A percentile compares a stretch with the other conserved stretches of the same genome.
Conservation (phyloP, 371 early-diverging fungal genomes). For the Lichtheimia hyalospora region DNA sequence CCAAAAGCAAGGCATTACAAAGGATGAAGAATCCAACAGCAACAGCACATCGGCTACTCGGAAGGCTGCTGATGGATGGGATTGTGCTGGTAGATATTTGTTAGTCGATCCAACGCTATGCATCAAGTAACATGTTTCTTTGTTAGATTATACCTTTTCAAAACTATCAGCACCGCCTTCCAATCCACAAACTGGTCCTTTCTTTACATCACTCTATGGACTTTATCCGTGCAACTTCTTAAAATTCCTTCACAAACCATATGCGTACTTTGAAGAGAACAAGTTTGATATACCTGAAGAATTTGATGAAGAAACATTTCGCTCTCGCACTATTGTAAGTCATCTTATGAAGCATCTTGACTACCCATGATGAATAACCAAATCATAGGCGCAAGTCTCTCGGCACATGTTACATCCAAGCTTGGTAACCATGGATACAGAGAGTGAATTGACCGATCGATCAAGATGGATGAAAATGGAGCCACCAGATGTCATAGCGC, state of each 20-base stretch:
- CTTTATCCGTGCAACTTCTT: conserved; percentile 67
- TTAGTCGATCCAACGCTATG: background rate
- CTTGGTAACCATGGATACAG: conserved; percentile 47
- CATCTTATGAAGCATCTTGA: background rate
- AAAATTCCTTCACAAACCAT: conserved; percentile 55
- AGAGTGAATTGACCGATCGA: conserved; percentile 55
- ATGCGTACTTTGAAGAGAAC: conserved; percentile 44
- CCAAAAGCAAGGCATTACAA: conserved; percentile 27
- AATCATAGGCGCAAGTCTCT: conserved; percentile 44
- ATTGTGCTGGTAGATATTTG: conserved; percentile 40
- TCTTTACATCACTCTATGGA: conserved; percentile 67
- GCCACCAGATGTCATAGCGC: conserved; percentile 66
- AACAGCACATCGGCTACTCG: conserved; percentile 6
- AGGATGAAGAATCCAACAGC: background rate
- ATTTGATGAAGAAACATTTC: conserved; percentile 53
- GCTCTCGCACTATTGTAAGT: conserved; percentile 39
- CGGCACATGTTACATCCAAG: conserved; percentile 66
- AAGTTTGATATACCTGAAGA: conserved; percentile 42
- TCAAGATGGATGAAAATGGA: conserved; percentile 68
- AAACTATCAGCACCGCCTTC: conserved; percentile 55
- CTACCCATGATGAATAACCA: background rate
- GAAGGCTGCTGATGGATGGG: conserved; percentile 35
- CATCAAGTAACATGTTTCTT: too few species aligned
- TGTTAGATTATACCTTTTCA: conserved; percentile 51
- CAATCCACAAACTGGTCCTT: conserved; percentile 53